Base-by-base conservation (phyloP, 371 early-diverging fungal genomes). In the Coemansia sp. region DNA sequence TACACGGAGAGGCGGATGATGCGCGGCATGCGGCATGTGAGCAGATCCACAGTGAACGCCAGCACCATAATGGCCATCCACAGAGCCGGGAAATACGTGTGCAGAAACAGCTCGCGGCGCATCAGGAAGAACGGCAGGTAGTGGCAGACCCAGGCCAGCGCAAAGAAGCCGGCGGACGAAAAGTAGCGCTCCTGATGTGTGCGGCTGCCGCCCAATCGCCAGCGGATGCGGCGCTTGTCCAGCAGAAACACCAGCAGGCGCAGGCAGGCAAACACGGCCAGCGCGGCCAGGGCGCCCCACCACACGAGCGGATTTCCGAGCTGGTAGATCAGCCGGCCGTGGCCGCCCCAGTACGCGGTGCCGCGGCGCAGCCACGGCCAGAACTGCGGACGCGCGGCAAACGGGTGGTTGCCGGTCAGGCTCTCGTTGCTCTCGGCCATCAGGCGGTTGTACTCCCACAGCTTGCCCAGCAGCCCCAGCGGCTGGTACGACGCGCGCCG, bases 281-380 rank as follows among this genome's bases (percentile, higher is more conserved):
- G 76, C 7, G 87, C 82, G 5, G 86, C 78, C 39, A 90, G 83
- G 5, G 89, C 77, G 5, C 82, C 55, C 90, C 95, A 97, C 88
- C 95, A 99, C 0, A 91, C 79, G 31, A 93, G 45, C n/a, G 99
- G 98, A 80, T 99, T 99, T n/a, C 99, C 99, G 30, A 99, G 77
- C 68, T 99, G 84, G 68, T 98, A 96, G 62, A 99, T 86, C 56
- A 93, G 89, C 5, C 69, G 59, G 16, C 81, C 78, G 0, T 77
- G 72, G 35, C 81, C 80, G 31, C 83, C 86, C 97, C 97, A 98
- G 82, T 93, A 95, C 2, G 86, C 85, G 45, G 95, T 93, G 1
- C 95, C 95, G 39, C 92, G 85, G 14, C 83, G 77, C 42, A 95
- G 82, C 65, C 90, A 82, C 6, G 93, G 86, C 98, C 98, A 98